These are phyloP conservation scores for Fraxinus cuspidata DNA, from an alignment of 257 asterid genomes.

Conservation along the genomic window DNA sequence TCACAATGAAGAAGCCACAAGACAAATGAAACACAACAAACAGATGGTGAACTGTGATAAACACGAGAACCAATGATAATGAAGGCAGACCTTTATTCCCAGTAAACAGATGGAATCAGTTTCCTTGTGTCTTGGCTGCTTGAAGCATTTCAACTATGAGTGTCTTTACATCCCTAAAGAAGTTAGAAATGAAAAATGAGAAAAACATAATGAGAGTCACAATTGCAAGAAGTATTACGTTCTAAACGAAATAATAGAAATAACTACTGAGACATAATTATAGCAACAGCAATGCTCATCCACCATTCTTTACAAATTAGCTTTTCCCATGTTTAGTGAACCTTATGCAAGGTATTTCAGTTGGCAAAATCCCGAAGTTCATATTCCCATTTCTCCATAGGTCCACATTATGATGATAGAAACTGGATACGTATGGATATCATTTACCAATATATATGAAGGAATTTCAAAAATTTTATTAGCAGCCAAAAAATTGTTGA, in stretches of 20 bases:
- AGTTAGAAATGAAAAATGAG: background rate
- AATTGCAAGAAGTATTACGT: background rate
- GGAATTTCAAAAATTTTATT: background rate
- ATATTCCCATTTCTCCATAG: background rate
- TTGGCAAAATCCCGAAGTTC: background rate
- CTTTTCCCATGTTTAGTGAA: background rate
- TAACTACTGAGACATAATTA: background rate
- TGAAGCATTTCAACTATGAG: constrained; percentile 89
- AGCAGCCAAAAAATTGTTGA: constrained; percentile 20
- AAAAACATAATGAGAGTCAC: background rate
- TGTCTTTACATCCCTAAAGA: constrained; percentile 75
- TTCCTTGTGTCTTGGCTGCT: constrained; percentile 59
- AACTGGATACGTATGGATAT: background rate
- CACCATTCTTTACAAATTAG: background rate
- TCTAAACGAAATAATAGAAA: background rate
- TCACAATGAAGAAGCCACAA: background rate
- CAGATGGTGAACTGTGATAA: background rate
- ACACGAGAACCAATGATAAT: background rate
- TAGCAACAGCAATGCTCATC: background rate
- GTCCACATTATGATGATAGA: background rate
- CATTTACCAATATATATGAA: background rate
- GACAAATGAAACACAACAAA: background rate
- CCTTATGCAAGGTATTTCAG: background rate
- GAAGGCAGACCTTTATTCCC: background rate
- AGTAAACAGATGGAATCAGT: constrained; percentile 22